Conservation (phyloP, 345 rosid genomes). For the Citrus unshiu region DNA sequence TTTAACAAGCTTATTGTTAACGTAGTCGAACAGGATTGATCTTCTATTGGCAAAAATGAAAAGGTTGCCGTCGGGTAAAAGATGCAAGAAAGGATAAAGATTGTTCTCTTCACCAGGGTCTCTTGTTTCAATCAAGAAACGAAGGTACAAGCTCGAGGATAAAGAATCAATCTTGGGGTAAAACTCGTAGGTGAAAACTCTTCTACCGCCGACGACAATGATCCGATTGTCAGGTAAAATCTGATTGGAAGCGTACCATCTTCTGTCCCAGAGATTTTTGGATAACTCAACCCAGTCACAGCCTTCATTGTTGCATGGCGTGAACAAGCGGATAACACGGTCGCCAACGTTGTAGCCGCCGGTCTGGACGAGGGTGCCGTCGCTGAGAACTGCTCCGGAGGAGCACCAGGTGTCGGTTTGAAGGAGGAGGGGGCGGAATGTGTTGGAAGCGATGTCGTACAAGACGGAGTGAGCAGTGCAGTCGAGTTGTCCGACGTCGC, state of each 20-base stretch:
- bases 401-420: slow-evolving; percentile 85
- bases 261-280: slow-evolving; percentile 34
- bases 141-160: slow-evolving; percentile 27
- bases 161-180: slow-evolving; percentile 39
- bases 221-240: slow-evolving; percentile 74
- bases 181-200: slow-evolving; percentile 61
- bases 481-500: slow-evolving; percentile 35
- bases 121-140: slow-evolving; percentile 64
- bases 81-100: slow-evolving; percentile 78
- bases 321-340: slow-evolving; percentile 44
- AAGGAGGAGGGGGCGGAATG: slow-evolving; percentile 56
- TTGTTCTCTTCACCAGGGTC: slow-evolving; percentile 68
- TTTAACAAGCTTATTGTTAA: slow-evolving; percentile 37
- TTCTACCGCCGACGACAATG: slow-evolving; percentile 70
- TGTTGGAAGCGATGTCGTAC: slow-evolving; percentile 56
- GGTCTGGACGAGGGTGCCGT: slow-evolving; percentile 69
- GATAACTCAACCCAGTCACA: slow-evolving; percentile 69
- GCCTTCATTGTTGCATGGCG: slow-evolving; percentile 36
- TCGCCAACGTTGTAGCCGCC: slow-evolving; percentile 73
- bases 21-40: slow-evolving; percentile 57
- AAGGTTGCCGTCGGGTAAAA: slow-evolving; percentile 70
- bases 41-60: slow-evolving; percentile 72
- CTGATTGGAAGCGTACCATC: slow-evolving; percentile 87
- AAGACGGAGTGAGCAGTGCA: slow-evolving; percentile 76
- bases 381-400: slow-evolving; percentile 61